A percentile compares a stretch with the other conserved stretches of the same genome.
These are phyloP conservation scores for Mucor piriformis DNA, from an alignment of 371 early-diverging fungal species.

Conservation along the genomic window DNA sequence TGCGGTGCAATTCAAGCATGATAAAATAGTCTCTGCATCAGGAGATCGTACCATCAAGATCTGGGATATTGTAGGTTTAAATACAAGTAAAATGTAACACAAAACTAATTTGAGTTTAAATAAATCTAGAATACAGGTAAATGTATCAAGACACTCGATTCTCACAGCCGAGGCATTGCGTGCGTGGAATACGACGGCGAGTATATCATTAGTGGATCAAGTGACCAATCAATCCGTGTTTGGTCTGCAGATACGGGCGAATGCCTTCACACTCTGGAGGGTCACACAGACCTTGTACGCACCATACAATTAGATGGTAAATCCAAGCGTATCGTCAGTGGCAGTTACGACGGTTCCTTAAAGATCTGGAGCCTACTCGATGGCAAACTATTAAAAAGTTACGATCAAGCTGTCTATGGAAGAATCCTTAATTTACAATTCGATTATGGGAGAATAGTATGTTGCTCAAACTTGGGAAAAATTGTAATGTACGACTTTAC, in stretches of 20 bases:
- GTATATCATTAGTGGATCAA: slow-evolving; percentile 91
- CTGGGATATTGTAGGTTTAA: slow-evolving; percentile 62
- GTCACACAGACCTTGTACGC: slow-evolving; percentile 81
- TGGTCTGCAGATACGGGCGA: slow-evolving; percentile 80
- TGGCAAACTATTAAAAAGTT: slow-evolving; percentile 53
- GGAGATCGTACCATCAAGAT: slow-evolving; percentile 82
- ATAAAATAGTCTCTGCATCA: slow-evolving; percentile 75
- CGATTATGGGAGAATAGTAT: slow-evolving; percentile 79
- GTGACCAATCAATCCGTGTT: slow-evolving; percentile 92
- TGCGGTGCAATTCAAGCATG: slow-evolving; percentile 67
- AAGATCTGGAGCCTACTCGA: slow-evolving; percentile 79
- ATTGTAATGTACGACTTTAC: slow-evolving; percentile 85
- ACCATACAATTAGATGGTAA: slow-evolving; percentile 60
- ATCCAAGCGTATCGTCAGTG: slow-evolving; percentile 69
- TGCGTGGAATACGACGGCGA: slow-evolving; percentile 96
- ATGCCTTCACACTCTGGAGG: slow-evolving; percentile 50
- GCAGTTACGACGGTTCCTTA: slow-evolving; percentile 84
- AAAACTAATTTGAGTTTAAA: neutral
- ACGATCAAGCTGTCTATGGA: slow-evolving; percentile 62
- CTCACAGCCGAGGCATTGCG: slow-evolving; percentile 85
- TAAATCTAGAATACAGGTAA: slow-evolving; percentile 49
- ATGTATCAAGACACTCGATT: slow-evolving; percentile 59
- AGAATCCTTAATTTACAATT: slow-evolving; percentile 89
- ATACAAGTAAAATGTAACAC: neutral
- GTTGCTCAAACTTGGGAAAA: slow-evolving; percentile 79